These are phyloP conservation scores for Chlorella sp. DNA, from an alignment of 139 green algal genomes.

Conservation along the genomic window DNA sequence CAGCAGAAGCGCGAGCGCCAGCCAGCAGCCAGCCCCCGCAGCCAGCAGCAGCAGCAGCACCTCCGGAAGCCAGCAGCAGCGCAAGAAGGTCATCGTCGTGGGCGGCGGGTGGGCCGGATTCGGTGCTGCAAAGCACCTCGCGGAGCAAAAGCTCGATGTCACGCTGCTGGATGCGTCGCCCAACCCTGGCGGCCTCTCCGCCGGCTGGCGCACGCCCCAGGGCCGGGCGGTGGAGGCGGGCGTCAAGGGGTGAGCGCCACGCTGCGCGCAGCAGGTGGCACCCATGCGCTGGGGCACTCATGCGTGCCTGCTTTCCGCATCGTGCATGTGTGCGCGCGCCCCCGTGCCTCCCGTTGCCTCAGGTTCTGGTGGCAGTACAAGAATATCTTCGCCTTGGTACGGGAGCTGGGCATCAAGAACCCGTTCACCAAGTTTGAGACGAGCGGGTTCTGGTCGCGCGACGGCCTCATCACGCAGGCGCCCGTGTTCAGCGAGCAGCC, in stretches of 20 bases:
- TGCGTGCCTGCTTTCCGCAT: neutral
- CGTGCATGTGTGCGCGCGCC: neutral
- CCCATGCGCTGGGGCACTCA: neutral
- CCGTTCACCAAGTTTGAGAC: slow-evolving; percentile 82
- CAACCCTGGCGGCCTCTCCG: slow-evolving; percentile 73
- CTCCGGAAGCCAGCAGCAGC: neutral
- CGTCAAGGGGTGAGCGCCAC: slow-evolving; percentile 68
- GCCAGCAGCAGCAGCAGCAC: neutral
- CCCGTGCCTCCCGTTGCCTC: slow-evolving; percentile 2
- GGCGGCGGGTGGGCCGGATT: slow-evolving; percentile 77
- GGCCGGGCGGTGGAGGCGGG: slow-evolving; percentile 84
- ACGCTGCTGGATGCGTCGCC: slow-evolving; percentile 76
- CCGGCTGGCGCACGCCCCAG: slow-evolving; percentile 63
- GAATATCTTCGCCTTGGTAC: slow-evolving; percentile 77
- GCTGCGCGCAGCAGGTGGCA: neutral
- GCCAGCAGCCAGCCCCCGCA: neutral
- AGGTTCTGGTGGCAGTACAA: slow-evolving; percentile 46
- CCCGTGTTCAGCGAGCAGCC: slow-evolving; percentile 80
- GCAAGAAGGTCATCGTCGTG: slow-evolving; percentile 61
- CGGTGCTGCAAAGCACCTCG: slow-evolving; percentile 83
- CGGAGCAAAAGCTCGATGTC: slow-evolving; percentile 72
- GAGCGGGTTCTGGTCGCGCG: slow-evolving; percentile 62
- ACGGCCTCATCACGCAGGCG: slow-evolving; percentile 47
- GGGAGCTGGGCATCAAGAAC: slow-evolving; percentile 64
- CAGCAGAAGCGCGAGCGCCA: too few species aligned